These are phyloP conservation scores for Mortierella claussenii DNA, from an alignment of 192 early-diverging fungal species.

Conservation along the genomic window DNA sequence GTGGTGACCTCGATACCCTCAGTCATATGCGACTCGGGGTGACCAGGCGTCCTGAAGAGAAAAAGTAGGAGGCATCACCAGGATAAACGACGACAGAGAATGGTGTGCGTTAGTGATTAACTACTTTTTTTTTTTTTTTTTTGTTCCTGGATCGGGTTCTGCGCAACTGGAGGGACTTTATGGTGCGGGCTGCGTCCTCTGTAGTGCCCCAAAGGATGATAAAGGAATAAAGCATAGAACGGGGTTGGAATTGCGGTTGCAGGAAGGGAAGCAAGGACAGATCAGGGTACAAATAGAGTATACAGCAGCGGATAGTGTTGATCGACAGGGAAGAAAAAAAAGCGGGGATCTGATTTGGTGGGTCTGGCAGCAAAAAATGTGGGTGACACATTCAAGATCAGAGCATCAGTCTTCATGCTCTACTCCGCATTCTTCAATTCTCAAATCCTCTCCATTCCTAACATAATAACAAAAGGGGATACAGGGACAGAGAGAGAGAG, in stretches of 20 bases:
- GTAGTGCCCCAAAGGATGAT: not conserved
- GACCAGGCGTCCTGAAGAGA: slow-evolving; percentile 87
- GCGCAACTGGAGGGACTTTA: too few species aligned
- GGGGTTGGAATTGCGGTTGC: too few species aligned
- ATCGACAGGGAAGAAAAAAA: not conserved
- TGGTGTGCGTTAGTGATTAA: too few species aligned
- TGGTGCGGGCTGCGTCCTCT: too few species aligned
- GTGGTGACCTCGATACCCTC: slow-evolving; percentile 97
- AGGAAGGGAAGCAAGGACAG: slow-evolving; percentile 31
- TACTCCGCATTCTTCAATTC: not conserved
- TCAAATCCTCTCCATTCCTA: not conserved
- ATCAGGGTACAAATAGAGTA: not conserved
- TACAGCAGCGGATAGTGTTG: not conserved
- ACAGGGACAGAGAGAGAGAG: not conserved
- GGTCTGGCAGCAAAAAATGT: not conserved
- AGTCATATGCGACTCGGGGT: slow-evolving; percentile 91
- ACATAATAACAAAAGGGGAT: not conserved
- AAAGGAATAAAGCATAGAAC: not conserved
- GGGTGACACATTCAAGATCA: not conserved
- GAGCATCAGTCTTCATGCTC: not conserved
- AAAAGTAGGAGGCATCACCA: slow-evolving; percentile 6
- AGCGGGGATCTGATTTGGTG: slow-evolving; percentile 16
- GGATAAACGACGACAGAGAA: too few species aligned
- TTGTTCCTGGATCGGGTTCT: too few species aligned
- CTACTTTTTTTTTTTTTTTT: too few species aligned